Base-by-base conservation (phyloP, 2,329 filamentous ascomycete genomes). In the Orbilia ellipsospora region DNA sequence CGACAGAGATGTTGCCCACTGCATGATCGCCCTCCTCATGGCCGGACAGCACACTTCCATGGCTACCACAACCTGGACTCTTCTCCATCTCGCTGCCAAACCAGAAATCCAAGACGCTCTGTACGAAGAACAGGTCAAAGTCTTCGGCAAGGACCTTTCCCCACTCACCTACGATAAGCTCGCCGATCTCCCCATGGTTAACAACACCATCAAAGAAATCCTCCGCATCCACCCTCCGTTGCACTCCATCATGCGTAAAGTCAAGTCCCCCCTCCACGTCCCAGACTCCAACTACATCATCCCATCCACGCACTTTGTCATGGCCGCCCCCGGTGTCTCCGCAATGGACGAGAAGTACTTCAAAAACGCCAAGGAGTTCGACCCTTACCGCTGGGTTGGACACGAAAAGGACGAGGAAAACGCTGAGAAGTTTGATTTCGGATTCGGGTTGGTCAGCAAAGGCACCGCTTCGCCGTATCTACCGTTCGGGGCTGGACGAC, bases 21-120 rank as follows among this genome's bases (percentile, higher is more conserved):
- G 94, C 86, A 93, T 94, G 92, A 94, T 94, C 80, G 91, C 91
- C 0, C 86, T 94, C 15, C 86, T 94, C 61, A 94, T 95, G 91
- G 92, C 90, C 10, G 92, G 92, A 60, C 92, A 95, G 80, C 92
- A 94, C 83, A 91, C 90, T 0, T 93, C 91, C 0, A 90, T 91
- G 4, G 90, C 91, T 0, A 90, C 90, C n/a, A 89, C 89, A 78
- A 86, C 90, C 7, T 94, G 91, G 91, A 92, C 93, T 78, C 83
- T 94, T 78, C 85, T 94, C 12, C 90, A 89, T 57, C 86, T 94
- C 1, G 91, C 92, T 8, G 87, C 89, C 0, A 85, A 89, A 15
- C 91, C 91, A 0, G 86, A 90, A 26, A 87, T 93, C 67, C 66
- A 70, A 60, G 90, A 93, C 78, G 88, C 91, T 77, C 86, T 94